phyloP scores from a whole-genome alignment of 2,329 filamentous ascomycete genomes.

The Alternaria angustiovoidea region DNA sequence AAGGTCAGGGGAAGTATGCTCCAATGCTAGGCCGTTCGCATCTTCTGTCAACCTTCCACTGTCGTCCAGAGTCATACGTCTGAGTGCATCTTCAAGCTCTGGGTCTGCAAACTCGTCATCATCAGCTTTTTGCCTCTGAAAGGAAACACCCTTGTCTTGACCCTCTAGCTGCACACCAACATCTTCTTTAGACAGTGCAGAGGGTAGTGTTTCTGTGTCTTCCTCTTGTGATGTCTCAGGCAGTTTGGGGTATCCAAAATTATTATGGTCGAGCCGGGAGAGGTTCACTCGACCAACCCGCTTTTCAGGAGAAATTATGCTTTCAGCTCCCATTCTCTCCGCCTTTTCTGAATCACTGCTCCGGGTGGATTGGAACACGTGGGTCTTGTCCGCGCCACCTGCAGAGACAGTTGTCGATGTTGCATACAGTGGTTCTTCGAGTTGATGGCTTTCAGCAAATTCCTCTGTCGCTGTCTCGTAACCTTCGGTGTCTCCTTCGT shows the following conservation, averaged over 20 bases:
- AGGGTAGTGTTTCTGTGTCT: neutral
- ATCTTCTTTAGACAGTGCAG: neutral
- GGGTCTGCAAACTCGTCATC: slow-evolving; percentile 35
- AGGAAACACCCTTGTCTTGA: neutral
- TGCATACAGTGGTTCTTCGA: slow-evolving; percentile 23
- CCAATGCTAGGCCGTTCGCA: neutral
- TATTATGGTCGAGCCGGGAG: slow-evolving; percentile 16
- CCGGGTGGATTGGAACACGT: neutral
- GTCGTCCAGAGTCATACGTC: slow-evolving; percentile 22
- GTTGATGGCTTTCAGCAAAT: slow-evolving; percentile 31
- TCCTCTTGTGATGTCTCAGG: slow-evolving; percentile 7
- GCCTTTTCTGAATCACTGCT: neutral
- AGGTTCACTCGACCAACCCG: slow-evolving; percentile 35
- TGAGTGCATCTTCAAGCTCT: slow-evolving; percentile 37
- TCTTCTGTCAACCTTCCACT: slow-evolving; percentile 18
- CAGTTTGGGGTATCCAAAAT: slow-evolving; percentile 28
- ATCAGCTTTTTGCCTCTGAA: neutral
- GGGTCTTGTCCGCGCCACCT: slow-evolving; percentile 5
- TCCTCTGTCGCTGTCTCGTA: slow-evolving; percentile 49
- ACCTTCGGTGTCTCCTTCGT: slow-evolving; percentile 37
- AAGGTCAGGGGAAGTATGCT: neutral
- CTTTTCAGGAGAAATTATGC: neutral
- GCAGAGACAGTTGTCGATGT: slow-evolving; percentile 8
- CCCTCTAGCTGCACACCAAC: neutral
- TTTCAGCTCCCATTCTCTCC: neutral